Percentiles rank a stretch among this genome's conserved stretches.
Evolutionary conservation across 2,329 filamentous ascomycete species (phyloP).

Genomic region (Monilinia aucupariae): DNA sequence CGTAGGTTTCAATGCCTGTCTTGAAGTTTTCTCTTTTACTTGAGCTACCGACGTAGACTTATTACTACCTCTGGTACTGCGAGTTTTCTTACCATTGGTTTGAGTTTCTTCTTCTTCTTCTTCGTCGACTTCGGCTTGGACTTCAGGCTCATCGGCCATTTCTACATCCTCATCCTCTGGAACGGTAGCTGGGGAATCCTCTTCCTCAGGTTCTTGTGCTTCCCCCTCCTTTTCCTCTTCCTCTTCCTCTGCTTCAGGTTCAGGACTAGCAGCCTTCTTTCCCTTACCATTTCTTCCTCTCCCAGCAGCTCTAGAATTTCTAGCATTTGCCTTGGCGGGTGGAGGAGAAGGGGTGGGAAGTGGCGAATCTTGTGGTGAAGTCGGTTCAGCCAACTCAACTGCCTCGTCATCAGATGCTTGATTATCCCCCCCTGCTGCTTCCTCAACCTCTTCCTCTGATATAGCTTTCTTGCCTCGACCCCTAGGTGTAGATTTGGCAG

Average conservation of each 20-base stretch:
- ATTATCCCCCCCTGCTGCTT: constrained; percentile 13
- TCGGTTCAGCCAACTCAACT: neutral
- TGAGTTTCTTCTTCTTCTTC: neutral
- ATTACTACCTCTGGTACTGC: neutral
- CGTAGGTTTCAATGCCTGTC: neutral
- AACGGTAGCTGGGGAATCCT: constrained; percentile 20
- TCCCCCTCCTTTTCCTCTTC: constrained; percentile 13
- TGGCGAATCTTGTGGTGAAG: neutral
- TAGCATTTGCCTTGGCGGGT: neutral
- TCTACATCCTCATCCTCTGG: constrained; percentile 15
- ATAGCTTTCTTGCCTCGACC: neutral
- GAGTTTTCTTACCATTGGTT: constrained; percentile 1
- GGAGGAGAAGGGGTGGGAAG: neutral
- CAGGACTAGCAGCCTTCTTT: neutral
- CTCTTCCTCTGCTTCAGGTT: neutral
- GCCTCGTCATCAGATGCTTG: constrained; percentile 8
- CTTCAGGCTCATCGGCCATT: neutral
- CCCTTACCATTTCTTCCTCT: neutral
- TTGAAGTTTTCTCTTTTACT: neutral
- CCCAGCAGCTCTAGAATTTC: constrained; percentile 1
- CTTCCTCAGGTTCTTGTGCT: constrained; percentile 26
- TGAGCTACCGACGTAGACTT: neutral
- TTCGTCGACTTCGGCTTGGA: neutral
- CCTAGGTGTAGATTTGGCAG: neutral
- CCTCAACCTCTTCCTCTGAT: neutral